Evolutionary conservation across 2,329 filamentous ascomycete species (phyloP), one percentile per base, ranked within the genome.

Genomic region (Aspergillus terreus): DNA sequence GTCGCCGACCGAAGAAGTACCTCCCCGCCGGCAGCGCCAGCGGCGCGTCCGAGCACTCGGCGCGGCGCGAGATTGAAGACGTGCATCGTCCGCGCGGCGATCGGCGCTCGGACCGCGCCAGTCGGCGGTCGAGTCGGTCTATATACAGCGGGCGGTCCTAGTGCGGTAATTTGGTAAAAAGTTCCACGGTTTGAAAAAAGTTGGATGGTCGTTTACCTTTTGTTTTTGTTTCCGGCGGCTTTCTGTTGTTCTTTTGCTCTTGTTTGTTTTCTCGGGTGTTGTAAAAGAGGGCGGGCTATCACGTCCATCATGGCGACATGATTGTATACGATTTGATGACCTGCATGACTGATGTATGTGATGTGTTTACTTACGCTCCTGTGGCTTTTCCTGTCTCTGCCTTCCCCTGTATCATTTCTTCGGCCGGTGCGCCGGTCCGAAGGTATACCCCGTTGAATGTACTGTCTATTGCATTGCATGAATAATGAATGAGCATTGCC

Each of bases 61-160:
- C 58, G 25, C 63, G 66, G 30, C 59, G 65, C 49, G 69, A 67
- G 41, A 49, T 68, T 19, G 69, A 71, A 43, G 68, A 70, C 44
- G 49, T 55, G 21, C 63, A 67, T 49, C 67, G 67, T 19, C 36
- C 63, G 11, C 66, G 69, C 36, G 63, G 67, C 15, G 70, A 72
- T 44, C 57, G 61, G 42, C 63, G 66, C 46, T 71, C 69, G 11
- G 71, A 73, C 27, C 68, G 66, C 12, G 64, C 62, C 30, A 70
- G 65, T 57, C 65, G 68, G 44, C 66, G 69, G 38, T 71, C 70
- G 9, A 71, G 67, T 53, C 67, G 68, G 44, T 74, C 72, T 9
- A 65, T 59, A 47, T 74, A 71, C 50, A 66, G 63, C 49, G 59
- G 63, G 36, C 58, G 64, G 42, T 53, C 27, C 27, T 30, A 30